Conservation (phyloP, 257 asterid genomes). For the Petunia secreta region DNA sequence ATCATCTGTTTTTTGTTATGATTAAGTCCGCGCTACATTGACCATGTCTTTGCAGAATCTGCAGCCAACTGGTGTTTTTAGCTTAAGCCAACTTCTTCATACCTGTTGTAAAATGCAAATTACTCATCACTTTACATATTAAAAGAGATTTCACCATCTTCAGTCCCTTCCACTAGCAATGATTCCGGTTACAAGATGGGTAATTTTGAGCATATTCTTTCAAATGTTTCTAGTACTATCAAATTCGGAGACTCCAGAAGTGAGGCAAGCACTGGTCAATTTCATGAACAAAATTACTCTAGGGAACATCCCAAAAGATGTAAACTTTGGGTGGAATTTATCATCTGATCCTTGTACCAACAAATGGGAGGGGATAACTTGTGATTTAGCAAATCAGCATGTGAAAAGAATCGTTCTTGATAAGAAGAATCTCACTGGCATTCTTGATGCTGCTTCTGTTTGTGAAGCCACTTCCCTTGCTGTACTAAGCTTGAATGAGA, state of each 20-base stretch:
- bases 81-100: background rate
- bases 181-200: conserved; percentile 22
- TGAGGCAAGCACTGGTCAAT: conserved; percentile 45
- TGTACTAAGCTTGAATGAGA: conserved; percentile 63
- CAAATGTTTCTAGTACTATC: conserved; percentile 31
- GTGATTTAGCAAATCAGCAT: conserved; percentile 35
- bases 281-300: conserved; percentile 57
- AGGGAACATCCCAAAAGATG: conserved; percentile 33
- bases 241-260: conserved; percentile 53
- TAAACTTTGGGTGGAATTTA: conserved; percentile 63
- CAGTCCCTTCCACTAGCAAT: background rate
- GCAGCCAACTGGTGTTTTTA: conserved; percentile 11
- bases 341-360: conserved; percentile 67
- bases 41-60: conserved; percentile 16
- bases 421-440: conserved; percentile 50
- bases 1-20: conserved; percentile 1
- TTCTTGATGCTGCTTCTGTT: conserved; percentile 51
- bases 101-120: background rate
- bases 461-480: conserved; percentile 46
- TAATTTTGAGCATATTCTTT: conserved; percentile 25
- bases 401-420: conserved; percentile 60
- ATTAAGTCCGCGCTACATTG: background rate
- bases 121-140: background rate
- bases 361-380: conserved; percentile 62
- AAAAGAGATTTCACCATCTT: background rate